These are phyloP conservation scores for Decorospora gaudefroyi DNA, from an alignment of 2,329 filamentous ascomycete species.

Conservation along the genomic window DNA sequence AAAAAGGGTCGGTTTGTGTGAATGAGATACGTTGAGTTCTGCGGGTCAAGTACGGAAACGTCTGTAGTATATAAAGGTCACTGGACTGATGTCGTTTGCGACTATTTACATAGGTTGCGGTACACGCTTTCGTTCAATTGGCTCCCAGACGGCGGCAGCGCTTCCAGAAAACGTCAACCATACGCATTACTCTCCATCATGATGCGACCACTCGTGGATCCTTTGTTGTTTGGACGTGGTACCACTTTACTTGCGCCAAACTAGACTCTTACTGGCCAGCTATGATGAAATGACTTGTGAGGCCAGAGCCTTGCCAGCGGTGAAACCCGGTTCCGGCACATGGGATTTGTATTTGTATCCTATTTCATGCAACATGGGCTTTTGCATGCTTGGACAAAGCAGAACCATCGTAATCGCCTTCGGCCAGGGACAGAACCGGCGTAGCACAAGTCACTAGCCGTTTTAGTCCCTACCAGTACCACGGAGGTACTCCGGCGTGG, in stretches of 20 bases:
- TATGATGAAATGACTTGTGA: slow-evolving; percentile 44
- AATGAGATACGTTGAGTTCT: slow-evolving; percentile 36
- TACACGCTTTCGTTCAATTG: slow-evolving; percentile 30
- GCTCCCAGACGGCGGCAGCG: slow-evolving; percentile 25
- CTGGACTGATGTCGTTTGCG: slow-evolving; percentile 16
- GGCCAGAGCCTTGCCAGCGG: slow-evolving; percentile 15
- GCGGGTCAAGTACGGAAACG: slow-evolving; percentile 14
- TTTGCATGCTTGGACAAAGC: slow-evolving; percentile 31
- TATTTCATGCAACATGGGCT: slow-evolving; percentile 27
- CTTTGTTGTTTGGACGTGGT: slow-evolving; percentile 32
- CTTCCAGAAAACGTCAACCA: slow-evolving; percentile 35
- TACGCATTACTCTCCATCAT: slow-evolving; percentile 28
- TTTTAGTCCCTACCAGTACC: slow-evolving; percentile 17
- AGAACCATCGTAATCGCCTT: slow-evolving; percentile 25
- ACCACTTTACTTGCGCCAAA: slow-evolving; percentile 21
- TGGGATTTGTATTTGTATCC: slow-evolving; percentile 19
- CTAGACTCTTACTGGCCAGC: slow-evolving; percentile 34
- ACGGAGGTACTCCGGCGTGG: slow-evolving; percentile 24
- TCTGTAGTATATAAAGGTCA: slow-evolving; percentile 26
- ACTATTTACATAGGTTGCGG: slow-evolving; percentile 18
- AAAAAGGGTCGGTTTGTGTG: slow-evolving; percentile 15
- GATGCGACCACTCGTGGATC: slow-evolving; percentile 25
- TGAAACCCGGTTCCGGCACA: slow-evolving; percentile 28
- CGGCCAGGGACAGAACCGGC: slow-evolving; percentile 21
- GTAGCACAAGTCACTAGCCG: slow-evolving; percentile 25